phyloP scores from a whole-genome alignment of 768 basidiomycete genomes.

The Mycena indigotica region DNA sequence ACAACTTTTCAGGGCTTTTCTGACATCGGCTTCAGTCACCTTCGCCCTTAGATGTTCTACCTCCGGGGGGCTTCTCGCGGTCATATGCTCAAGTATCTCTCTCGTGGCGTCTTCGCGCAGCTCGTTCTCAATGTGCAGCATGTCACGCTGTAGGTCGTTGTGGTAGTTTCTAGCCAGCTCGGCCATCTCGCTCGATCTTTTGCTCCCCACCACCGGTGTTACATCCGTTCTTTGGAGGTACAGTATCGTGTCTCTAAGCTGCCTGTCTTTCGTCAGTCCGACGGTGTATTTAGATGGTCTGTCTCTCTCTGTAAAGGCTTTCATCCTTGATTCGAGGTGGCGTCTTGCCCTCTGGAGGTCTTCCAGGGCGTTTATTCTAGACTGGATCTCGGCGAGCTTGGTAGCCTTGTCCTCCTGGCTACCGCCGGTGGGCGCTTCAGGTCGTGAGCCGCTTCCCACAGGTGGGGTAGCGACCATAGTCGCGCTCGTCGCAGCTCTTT shows the following conservation, averaged over 20 bases:
- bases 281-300: constrained; percentile 7
- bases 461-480: no score
- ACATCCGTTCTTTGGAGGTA: neutral
- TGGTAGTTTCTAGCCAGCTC: constrained; percentile 9
- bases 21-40: neutral
- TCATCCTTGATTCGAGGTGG: neutral
- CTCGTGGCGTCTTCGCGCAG: neutral
- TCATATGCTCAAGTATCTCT: neutral
- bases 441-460: no score
- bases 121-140: neutral
- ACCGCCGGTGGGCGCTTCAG: no score
- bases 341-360: neutral
- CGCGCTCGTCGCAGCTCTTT: no score
- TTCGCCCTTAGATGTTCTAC: neutral
- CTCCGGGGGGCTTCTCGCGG: neutral
- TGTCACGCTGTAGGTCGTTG: constrained; percentile 5
- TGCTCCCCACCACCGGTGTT: neutral
- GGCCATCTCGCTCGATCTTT: constrained; percentile 5
- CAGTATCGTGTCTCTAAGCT: neutral
- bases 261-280: neutral
- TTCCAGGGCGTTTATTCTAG: neutral
- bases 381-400: neutral
- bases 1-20: neutral
- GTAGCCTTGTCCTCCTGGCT: neutral
- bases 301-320: neutral